Conservation (phyloP, 2,329 filamentous ascomycete genomes). For the Arthrinium puccinioides region DNA sequence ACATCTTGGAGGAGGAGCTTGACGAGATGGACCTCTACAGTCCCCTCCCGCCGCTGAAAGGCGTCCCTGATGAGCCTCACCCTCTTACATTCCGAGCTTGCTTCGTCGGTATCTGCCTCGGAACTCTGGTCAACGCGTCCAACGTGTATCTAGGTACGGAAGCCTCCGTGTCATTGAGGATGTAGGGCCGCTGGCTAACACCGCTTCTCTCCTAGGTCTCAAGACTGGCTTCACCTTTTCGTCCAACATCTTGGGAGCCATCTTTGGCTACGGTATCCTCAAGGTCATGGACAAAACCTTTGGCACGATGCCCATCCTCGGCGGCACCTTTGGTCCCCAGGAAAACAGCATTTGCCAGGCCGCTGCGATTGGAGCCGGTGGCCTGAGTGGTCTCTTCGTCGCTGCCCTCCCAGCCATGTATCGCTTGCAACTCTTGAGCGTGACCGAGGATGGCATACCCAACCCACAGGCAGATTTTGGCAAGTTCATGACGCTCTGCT, state of each 20-base stretch:
- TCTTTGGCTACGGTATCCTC: conserved; percentile 48
- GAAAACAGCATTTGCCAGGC: conserved; percentile 52
- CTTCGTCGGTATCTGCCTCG: conserved; percentile 42
- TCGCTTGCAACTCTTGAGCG: conserved; percentile 37
- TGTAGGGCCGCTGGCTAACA: not conserved
- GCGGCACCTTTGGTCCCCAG: conserved; percentile 47
- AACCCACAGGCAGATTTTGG: conserved; percentile 46
- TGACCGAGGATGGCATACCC: too few species aligned
- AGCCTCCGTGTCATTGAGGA: not conserved
- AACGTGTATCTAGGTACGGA: conserved; percentile 47
- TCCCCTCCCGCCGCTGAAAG: conserved; percentile 28
- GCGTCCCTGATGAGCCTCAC: conserved; percentile 24
- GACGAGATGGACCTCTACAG: conserved; percentile 33
- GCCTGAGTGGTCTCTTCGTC: conserved; percentile 46
- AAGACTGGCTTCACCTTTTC: conserved; percentile 39
- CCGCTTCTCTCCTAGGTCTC: conserved; percentile 24
- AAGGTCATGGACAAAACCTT: conserved; percentile 36
- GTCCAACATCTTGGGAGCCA: conserved; percentile 39
- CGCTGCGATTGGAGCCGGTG: conserved; percentile 46
- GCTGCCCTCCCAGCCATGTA: conserved; percentile 50
- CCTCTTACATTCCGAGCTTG: conserved; percentile 46
- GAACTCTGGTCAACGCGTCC: conserved; percentile 48
- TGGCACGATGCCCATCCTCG: conserved; percentile 41
- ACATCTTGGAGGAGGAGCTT: too few species aligned
- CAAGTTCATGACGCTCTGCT: conserved; percentile 51